These are phyloP conservation scores for Suillus tomentosus DNA, from an alignment of 768 basidiomycete genomes.

Conservation along the genomic window DNA sequence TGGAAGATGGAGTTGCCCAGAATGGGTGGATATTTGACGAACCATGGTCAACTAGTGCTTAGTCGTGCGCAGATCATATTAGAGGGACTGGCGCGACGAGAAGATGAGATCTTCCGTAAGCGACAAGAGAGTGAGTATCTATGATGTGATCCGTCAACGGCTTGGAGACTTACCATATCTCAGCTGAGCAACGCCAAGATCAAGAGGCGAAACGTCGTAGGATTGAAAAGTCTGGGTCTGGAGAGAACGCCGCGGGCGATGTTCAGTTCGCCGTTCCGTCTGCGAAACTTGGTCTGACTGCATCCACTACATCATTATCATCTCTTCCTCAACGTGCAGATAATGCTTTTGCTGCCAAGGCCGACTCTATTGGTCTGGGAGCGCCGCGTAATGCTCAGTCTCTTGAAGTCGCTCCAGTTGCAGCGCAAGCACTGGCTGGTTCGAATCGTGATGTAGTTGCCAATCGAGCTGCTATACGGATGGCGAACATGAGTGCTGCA, in stretches of 20 bases:
- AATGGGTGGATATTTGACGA: conserved; percentile 97
- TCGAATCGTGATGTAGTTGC: conserved; percentile 91
- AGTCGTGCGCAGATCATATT: conserved; percentile 90
- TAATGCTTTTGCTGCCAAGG: conserved; percentile 72
- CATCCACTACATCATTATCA: conserved; percentile 35
- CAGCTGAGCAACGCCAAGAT: conserved; percentile 94
- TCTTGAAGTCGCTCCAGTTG: conserved; percentile 55
- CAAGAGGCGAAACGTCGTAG: conserved; percentile 88
- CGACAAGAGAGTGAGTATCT: conserved; percentile 83
- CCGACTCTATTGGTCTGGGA: conserved; percentile 78
- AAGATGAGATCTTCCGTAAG: conserved; percentile 93
- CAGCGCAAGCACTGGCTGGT: conserved; percentile 74
- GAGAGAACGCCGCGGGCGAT: conserved; percentile 32
- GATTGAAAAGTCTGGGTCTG: conserved; percentile 54
- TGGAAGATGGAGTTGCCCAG: conserved; percentile 92
- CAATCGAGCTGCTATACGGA: conserved; percentile 86
- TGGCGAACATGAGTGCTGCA: conserved; percentile 97
- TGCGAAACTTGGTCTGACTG: conserved; percentile 29
- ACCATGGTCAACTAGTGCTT: conserved; percentile 88
- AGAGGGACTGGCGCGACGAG: conserved; percentile 89
- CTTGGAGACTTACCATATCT: conserved; percentile 15
- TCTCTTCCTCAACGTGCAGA: conserved; percentile 66
- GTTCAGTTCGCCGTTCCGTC: conserved; percentile 34
- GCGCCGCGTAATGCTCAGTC: conserved; percentile 62
- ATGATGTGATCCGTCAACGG: conserved; percentile 16